A percentile compares a stretch with the other conserved stretches of the same genome.
Conservation (phyloP, 192 early-diverging fungal genomes). For the Coemansia guatemalensis region DNA sequence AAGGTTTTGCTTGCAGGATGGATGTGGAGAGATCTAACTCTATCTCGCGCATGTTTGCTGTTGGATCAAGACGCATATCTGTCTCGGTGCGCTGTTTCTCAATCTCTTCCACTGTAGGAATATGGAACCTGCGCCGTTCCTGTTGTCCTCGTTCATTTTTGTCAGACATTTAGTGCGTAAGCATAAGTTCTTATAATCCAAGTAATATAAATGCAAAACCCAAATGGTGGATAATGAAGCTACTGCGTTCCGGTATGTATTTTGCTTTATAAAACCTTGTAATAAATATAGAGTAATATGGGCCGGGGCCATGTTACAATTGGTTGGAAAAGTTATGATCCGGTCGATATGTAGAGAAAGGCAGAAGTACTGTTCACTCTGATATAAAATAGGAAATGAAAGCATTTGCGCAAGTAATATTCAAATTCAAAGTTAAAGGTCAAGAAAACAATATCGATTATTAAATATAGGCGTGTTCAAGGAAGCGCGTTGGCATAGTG, state of each 20-base stretch:
- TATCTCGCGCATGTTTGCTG: constrained; percentile 5
- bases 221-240: too few relatives aligned
- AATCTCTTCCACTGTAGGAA: constrained; percentile 43
- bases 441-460: not conserved
- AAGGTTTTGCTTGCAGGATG: not conserved
- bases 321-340: too few relatives aligned
- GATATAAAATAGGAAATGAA: not conserved
- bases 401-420: not conserved
- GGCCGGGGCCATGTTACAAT: too few relatives aligned
- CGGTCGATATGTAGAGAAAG: too few relatives aligned
- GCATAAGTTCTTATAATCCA: too few relatives aligned
- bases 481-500: constrained; percentile 40
- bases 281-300: not conserved
- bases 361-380: too few relatives aligned
- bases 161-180: not conserved
- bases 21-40: constrained; percentile 34
- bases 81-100: constrained; percentile 22
- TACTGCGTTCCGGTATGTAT: not conserved
- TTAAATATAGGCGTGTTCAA: not conserved
- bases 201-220: not conserved
- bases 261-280: not conserved
- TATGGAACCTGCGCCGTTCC: constrained; percentile 26
- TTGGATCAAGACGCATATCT: constrained; percentile 24
- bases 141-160: constrained; percentile 3
- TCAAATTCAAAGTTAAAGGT: constrained; percentile 1